Evolutionary conservation across 208 protist species (phyloP).

Genomic region (Wallacemonas sp.): DNA sequence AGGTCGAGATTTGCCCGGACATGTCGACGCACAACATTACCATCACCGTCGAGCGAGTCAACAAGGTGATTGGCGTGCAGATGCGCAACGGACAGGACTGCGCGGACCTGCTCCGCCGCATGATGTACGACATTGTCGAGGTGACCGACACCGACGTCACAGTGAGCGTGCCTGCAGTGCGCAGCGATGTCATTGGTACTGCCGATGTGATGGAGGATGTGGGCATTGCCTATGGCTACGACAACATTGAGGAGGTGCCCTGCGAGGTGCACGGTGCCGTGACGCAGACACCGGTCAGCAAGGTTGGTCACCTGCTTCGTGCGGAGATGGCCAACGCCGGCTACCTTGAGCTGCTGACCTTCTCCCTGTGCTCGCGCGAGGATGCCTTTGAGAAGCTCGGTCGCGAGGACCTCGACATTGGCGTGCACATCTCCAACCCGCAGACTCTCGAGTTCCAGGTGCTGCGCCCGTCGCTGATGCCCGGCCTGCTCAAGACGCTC

Average conservation of each 20-base stretch:
- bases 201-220: slow-evolving; percentile 99
- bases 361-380: slow-evolving; percentile 92
- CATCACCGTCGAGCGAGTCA: slow-evolving; percentile 74
- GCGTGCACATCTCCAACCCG: slow-evolving; percentile 93
- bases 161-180: slow-evolving; percentile 90
- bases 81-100: slow-evolving; percentile 72
- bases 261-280: slow-evolving; percentile 84
- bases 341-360: slow-evolving; percentile 97
- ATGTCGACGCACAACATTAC: slow-evolving; percentile 55
- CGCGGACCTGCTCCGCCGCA: slow-evolving; percentile 83
- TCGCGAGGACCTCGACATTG: slow-evolving; percentile 72
- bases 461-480: slow-evolving; percentile 93
- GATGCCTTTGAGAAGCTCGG: slow-evolving; percentile 91
- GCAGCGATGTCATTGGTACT: slow-evolving; percentile 96
- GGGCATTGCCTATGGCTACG: slow-evolving; percentile 97
- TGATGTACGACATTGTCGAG: slow-evolving; percentile 86
- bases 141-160: slow-evolving; percentile 47
- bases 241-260: slow-evolving; percentile 92
- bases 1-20: slow-evolving; percentile 63
- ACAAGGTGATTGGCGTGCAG: slow-evolving; percentile 90
- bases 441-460: slow-evolving; percentile 96
- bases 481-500: slow-evolving; percentile 96
- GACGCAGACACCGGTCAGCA: slow-evolving; percentile 92
- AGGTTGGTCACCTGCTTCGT: slow-evolving; percentile 93
- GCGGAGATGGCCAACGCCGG: slow-evolving; percentile 93